These are phyloP conservation scores for Termitomyces sp. DNA, from an alignment of 768 basidiomycete species.

Conservation along the genomic window DNA sequence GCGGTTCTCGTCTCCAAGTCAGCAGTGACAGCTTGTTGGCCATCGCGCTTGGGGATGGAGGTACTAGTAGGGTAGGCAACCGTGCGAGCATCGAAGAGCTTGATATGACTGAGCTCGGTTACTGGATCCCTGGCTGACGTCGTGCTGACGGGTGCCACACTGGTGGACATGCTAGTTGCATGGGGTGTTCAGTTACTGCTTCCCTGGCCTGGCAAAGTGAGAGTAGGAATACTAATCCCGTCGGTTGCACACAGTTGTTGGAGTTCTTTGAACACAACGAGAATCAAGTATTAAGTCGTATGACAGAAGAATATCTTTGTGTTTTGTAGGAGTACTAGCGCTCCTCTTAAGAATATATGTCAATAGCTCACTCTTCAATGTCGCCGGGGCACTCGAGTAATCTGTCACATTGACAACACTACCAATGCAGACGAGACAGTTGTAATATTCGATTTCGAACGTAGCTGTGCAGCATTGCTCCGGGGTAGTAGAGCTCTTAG, in stretches of 20 bases:
- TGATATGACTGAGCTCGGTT: neutral
- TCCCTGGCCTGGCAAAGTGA: neutral
- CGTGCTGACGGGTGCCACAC: neutral
- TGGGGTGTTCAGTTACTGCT: neutral
- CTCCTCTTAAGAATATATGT: neutral
- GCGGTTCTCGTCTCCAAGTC: neutral
- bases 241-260: neutral
- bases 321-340: no score
- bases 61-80: neutral
- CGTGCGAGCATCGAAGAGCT: neutral
- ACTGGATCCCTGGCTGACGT: neutral
- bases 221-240: neutral
- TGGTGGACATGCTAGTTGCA: neutral
- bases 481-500: slow-evolving; percentile 24
- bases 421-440: slow-evolving; percentile 37
- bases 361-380: slow-evolving; percentile 3
- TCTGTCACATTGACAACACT: slow-evolving; percentile 20
- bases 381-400: slow-evolving; percentile 24
- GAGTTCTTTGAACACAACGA: neutral
- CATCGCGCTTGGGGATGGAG: neutral
- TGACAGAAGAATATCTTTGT: no score
- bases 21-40: neutral
- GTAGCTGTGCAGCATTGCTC: slow-evolving; percentile 33
- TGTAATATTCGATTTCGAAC: slow-evolving; percentile 36
- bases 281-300: no score